Conservation (phyloP, 495 filamentous ascomycete genomes). For the Lophiostoma macrostomum region DNA sequence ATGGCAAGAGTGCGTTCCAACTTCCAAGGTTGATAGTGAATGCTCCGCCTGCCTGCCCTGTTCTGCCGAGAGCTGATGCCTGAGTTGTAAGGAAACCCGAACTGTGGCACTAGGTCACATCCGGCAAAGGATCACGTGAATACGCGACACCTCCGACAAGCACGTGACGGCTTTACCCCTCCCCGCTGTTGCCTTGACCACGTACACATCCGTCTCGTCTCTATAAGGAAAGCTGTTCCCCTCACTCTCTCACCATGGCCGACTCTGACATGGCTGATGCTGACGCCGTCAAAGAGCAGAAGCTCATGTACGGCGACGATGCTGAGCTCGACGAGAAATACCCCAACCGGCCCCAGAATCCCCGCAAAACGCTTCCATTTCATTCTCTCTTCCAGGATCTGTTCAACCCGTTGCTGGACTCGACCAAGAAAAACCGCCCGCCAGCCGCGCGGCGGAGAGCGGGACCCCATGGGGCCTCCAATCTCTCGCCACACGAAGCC, state of each 20-base stretch:
- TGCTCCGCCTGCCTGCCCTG: neutral
- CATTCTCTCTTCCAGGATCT: slow-evolving; percentile 71
- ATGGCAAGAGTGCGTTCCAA: too few relatives aligned
- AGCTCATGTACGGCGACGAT: slow-evolving; percentile 45
- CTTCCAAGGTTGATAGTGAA: too few relatives aligned
- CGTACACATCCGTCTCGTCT: neutral
- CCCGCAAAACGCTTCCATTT: slow-evolving; percentile 75
- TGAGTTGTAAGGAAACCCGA: slow-evolving; percentile 6
- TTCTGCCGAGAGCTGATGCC: slow-evolving; percentile 3
- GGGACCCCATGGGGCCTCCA: slow-evolving; percentile 56
- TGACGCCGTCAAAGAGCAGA: slow-evolving; percentile 40
- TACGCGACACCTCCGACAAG: slow-evolving; percentile 2
- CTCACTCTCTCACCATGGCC: slow-evolving; percentile 27
- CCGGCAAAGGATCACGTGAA: slow-evolving; percentile 11
- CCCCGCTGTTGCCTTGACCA: slow-evolving; percentile 7
- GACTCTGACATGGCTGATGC: slow-evolving; percentile 39
- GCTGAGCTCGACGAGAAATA: slow-evolving; percentile 68
- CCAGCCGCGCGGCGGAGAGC: slow-evolving; percentile 48
- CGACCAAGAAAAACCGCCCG: slow-evolving; percentile 68
- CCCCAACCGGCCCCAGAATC: slow-evolving; percentile 80
- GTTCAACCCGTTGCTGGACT: slow-evolving; percentile 83
- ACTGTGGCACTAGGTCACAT: neutral
- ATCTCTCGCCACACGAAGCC: slow-evolving; percentile 73
- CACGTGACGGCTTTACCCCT: neutral
- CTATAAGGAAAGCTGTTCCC: neutral